These are phyloP conservation scores for Chaetomium globosum DNA, from an alignment of 2,329 filamentous ascomycete species.

Conservation along the genomic window DNA sequence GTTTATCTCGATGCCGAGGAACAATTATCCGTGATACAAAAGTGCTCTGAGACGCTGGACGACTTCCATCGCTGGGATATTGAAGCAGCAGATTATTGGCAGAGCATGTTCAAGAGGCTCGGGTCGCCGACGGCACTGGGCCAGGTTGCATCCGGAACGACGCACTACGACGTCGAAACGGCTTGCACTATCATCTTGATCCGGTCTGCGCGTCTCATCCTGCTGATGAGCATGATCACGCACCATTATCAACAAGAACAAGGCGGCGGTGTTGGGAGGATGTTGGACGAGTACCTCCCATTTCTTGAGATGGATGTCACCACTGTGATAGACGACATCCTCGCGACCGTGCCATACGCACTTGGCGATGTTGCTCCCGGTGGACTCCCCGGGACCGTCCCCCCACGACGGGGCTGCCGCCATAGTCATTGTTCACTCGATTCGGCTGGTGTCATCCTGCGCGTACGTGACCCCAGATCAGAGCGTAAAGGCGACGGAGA, in stretches of 20 bases:
- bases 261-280: neutral
- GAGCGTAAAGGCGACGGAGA: slow-evolving; percentile 30
- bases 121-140: slow-evolving; percentile 39
- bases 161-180: slow-evolving; percentile 40
- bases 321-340: slow-evolving; percentile 41
- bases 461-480: slow-evolving; percentile 38
- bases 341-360: slow-evolving; percentile 41
- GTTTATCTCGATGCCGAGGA: neutral
- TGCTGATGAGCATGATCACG: slow-evolving; percentile 39
- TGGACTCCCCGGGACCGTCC: slow-evolving; percentile 31
- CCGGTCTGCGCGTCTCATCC: slow-evolving; percentile 40
- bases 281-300: slow-evolving; percentile 8
- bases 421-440: slow-evolving; percentile 37
- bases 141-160: slow-evolving; percentile 31
- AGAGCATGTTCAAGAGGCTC: slow-evolving; percentile 39
- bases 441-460: slow-evolving; percentile 41
- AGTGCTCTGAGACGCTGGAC: slow-evolving; percentile 40
- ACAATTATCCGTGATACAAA: slow-evolving; percentile 10
- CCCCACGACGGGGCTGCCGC: slow-evolving; percentile 41
- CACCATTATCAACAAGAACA: slow-evolving; percentile 31
- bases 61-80: slow-evolving; percentile 40
- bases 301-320: slow-evolving; percentile 36
- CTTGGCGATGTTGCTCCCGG: slow-evolving; percentile 39
- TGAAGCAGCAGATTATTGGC: slow-evolving; percentile 41
- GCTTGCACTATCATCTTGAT: slow-evolving; percentile 42